These are phyloP conservation scores for Symbiodinium pilosum DNA, from an alignment of 73 alveolate genomes.

Conservation along the genomic window DNA sequence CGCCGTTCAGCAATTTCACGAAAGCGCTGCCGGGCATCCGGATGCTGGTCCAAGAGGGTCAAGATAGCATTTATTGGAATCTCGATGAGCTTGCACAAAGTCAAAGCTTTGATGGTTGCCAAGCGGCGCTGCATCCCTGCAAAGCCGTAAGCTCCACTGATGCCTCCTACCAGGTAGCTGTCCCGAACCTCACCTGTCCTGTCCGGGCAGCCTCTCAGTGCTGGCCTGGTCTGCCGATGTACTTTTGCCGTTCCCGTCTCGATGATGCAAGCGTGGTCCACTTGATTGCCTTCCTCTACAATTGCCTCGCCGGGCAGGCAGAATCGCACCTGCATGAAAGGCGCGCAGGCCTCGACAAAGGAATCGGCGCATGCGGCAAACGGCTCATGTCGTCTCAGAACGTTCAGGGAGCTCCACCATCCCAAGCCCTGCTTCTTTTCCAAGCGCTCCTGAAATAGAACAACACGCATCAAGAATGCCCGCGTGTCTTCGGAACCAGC, in stretches of 20 bases:
- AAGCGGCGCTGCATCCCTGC: slow-evolving; percentile 79
- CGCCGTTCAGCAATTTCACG: slow-evolving; percentile 81
- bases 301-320: slow-evolving; percentile 54
- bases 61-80: slow-evolving; percentile 4
- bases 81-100: slow-evolving; percentile 40
- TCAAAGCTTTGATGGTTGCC: slow-evolving; percentile 55
- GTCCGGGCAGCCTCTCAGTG: slow-evolving; percentile 64
- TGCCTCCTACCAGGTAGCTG: slow-evolving; percentile 68
- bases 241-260: slow-evolving; percentile 47
- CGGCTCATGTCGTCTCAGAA: slow-evolving; percentile 62
- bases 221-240: slow-evolving; percentile 59
- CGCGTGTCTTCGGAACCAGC: neutral
- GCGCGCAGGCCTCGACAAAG: slow-evolving; percentile 13
- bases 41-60: slow-evolving; percentile 32
- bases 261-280: slow-evolving; percentile 46
- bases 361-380: slow-evolving; percentile 56
- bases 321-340: slow-evolving; percentile 12
- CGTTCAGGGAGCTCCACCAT: slow-evolving; percentile 47
- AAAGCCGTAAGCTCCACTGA: slow-evolving; percentile 62
- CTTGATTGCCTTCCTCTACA: slow-evolving; percentile 28
- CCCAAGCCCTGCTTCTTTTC: slow-evolving; percentile 48
- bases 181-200: slow-evolving; percentile 34
- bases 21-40: slow-evolving; percentile 10
- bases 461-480: slow-evolving; percentile 60
- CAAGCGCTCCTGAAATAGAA: slow-evolving; percentile 38